Evolutionary conservation across 225 moss, liverwort and hornwort genomes (phyloP).

Genomic region (Anthoceros angustus): DNA sequence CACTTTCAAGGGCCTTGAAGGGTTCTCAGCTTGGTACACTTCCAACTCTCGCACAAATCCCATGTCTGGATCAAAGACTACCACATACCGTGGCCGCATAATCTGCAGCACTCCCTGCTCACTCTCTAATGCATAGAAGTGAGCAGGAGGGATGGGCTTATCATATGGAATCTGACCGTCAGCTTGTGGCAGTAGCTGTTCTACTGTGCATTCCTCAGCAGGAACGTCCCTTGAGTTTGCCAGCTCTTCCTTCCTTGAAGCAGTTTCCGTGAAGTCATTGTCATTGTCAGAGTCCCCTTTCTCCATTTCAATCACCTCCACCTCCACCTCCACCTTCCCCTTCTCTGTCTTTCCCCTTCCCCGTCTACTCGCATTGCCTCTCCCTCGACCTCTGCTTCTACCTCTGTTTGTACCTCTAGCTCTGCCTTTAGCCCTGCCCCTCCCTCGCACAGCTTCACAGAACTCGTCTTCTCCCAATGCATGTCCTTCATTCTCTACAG

Average conservation of each 20-base stretch:
- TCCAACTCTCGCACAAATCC: conserved; percentile 87
- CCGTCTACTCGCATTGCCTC: conserved; percentile 16
- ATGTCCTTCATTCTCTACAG: conserved; percentile 47
- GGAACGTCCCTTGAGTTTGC: conserved; percentile 9
- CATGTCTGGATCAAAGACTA: conserved; percentile 92
- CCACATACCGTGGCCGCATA: conserved; percentile 58
- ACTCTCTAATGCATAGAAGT: conserved; percentile 85
- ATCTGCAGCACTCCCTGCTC: conserved; percentile 79
- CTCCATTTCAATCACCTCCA: conserved; percentile 12
- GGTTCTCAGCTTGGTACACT: conserved; percentile 62
- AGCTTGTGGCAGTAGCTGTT: neutral
- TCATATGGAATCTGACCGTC: conserved; percentile 16
- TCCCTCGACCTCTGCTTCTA: neutral
- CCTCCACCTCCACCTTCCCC: conserved; percentile 21
- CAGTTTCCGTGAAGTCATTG: conserved; percentile 6
- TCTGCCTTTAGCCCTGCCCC: neutral
- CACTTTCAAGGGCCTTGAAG: conserved; percentile 45
- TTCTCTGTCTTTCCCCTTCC: conserved; percentile 39
- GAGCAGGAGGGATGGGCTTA: conserved; percentile 55
- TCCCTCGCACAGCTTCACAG: neutral
- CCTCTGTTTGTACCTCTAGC: neutral
- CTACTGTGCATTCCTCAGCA: too few relatives aligned
- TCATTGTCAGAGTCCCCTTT: conserved; percentile 2
- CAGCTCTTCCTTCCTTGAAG: conserved; percentile 8
- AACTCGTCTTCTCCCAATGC: conserved; percentile 28